Base-by-base conservation (phyloP, 2,329 filamentous ascomycete genomes). In the Alternaria longipes region DNA sequence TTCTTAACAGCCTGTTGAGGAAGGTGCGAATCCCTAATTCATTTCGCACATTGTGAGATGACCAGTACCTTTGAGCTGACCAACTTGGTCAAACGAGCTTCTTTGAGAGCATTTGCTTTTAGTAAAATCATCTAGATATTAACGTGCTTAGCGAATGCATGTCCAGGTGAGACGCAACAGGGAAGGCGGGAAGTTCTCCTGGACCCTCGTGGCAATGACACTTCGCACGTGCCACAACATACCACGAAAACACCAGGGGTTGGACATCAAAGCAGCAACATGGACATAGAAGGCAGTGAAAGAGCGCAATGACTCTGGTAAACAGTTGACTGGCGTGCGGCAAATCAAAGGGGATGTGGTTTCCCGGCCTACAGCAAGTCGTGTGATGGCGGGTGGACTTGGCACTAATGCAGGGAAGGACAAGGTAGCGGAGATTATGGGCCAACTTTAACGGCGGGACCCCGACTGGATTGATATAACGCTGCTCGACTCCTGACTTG, bases 371-470 rank as follows among this genome's bases (percentile, higher is more conserved):
- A 68, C 66, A 56, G 60, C 60, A 42, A 45, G 57, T 45, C 52
- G 38, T 40, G 50, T 42, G 40, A 24, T 42, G 36, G 65, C 56
- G 49, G 57, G 41, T 22, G 49, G 55, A 57, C 65, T 68, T 64
- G 64, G 65, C 63, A 53, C 57, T 56, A 52, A 65, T 67, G 64
- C 66, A 68, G 64, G 65, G 62, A 51, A 60, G 60, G 46, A 28
- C 60, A 51, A 36, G 46, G 51, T 54, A 54, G 56, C 59, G 38
- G 60, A 68, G 56, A 63, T 65, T 67, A 60, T 46, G 54, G 54
- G 52, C 30, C 59, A 64, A 65, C 56, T 67, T 53, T 60, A 63
- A 54, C 55, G 59, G 58, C 53, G 55, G 56, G 62, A 66, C 47
- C 51, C 59, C 57, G 32, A 58, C 45, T 44, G 46, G 53, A 54